Conservation (phyloP, 23 red algal species). For the Gracilaria domingensis region DNA sequence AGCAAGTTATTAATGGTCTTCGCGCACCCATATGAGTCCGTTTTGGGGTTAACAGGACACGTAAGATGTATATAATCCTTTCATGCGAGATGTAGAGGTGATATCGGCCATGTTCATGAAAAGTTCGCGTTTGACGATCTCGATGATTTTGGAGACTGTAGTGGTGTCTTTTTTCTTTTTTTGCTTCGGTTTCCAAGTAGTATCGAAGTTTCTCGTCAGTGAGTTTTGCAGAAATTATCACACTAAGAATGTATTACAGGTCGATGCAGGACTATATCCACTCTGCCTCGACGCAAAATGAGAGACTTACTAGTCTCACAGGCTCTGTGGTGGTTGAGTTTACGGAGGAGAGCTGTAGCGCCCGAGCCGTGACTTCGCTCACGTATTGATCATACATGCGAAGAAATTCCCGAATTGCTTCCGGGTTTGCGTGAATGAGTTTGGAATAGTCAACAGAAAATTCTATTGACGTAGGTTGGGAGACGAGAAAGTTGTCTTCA, state of each 20-base stretch:
- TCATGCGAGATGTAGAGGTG: background rate
- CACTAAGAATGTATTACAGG: too few relatives aligned
- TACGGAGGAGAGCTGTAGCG: background rate
- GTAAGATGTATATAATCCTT: conserved; percentile 24
- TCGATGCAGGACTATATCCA: conserved; percentile 12
- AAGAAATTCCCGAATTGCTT: conserved; percentile 29
- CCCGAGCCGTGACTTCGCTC: background rate
- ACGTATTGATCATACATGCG: conserved; percentile 3
- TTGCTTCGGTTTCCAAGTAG: conserved; percentile 17
- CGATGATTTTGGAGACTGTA: background rate
- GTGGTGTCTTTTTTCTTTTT: conserved; percentile 11
- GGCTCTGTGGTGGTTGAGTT: background rate
- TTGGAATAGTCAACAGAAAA: background rate
- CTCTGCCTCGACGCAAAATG: conserved; percentile 22
- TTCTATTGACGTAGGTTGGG: too few relatives aligned
- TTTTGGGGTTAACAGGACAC: background rate
- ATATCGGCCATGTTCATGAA: background rate
- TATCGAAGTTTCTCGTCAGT: background rate
- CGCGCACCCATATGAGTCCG: conserved; percentile 16
- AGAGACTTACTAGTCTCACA: conserved; percentile 12
- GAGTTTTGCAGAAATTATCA: background rate
- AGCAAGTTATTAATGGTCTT: background rate
- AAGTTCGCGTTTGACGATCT: background rate
- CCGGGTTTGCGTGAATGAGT: background rate
- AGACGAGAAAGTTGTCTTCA: too few relatives aligned